Conservation (phyloP, 495 filamentous ascomycete species). For the Lasiosphaeris hirsuta region DNA sequence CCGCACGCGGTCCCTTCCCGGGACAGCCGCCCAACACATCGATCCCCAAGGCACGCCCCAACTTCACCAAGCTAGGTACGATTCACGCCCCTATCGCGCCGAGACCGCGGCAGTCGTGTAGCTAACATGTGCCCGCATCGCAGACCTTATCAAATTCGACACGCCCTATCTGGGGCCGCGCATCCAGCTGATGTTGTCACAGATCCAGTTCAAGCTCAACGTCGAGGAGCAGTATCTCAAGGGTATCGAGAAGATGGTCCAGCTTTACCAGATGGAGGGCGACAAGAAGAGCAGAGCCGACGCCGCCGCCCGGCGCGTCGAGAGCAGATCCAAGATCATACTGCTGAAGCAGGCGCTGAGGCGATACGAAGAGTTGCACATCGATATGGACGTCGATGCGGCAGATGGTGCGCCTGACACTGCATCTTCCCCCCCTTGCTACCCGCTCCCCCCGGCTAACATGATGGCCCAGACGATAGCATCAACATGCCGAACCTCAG, state of each 20-base stretch:
- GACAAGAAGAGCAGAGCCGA: slow-evolving; percentile 92
- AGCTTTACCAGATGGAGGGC: slow-evolving; percentile 96
- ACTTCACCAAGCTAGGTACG: slow-evolving; percentile 95
- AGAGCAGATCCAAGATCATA: slow-evolving; percentile 97
- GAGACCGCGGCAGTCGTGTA: background rate
- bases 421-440: too few relatives aligned
- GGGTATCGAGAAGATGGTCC: slow-evolving; percentile 99
- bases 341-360: slow-evolving; percentile 92
- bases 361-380: slow-evolving; percentile 95
- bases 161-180: slow-evolving; percentile 92
- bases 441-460: slow-evolving; percentile 17
- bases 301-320: slow-evolving; percentile 81
- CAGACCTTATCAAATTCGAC: slow-evolving; percentile 99
- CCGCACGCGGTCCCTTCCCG: slow-evolving; percentile 74
- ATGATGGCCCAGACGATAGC: slow-evolving; percentile 71
- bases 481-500: slow-evolving; percentile 91
- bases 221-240: slow-evolving; percentile 99
- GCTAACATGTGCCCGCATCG: slow-evolving; percentile 15
- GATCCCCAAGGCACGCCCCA: slow-evolving; percentile 72
- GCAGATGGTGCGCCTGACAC: slow-evolving; percentile 66
- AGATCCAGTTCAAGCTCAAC: slow-evolving; percentile 97
- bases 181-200: slow-evolving; percentile 98
- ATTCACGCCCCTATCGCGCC: slow-evolving; percentile 8
- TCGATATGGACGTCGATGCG: slow-evolving; percentile 85
- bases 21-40: slow-evolving; percentile 66